phyloP scores from a whole-genome alignment of 164 flowering plant genomes.

The Sextonia rubra region DNA sequence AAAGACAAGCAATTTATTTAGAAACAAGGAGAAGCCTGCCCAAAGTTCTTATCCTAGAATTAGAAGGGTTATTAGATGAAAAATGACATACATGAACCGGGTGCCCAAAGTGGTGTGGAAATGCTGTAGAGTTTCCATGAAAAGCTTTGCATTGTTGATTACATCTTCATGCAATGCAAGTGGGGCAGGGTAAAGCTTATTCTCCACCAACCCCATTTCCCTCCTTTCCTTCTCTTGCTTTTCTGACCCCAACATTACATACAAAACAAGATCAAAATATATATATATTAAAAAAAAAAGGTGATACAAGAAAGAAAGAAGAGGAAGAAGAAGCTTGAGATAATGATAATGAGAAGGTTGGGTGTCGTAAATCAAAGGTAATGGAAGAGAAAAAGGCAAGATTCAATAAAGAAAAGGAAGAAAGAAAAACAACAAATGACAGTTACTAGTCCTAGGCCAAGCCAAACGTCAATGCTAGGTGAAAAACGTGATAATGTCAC shows the following conservation, averaged over 20 bases:
- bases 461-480: neutral
- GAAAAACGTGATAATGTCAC: neutral
- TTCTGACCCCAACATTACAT: neutral
- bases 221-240: neutral
- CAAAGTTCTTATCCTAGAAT: too few species aligned
- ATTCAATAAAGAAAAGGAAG: neutral
- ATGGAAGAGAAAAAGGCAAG: neutral
- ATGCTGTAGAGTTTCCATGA: slow-evolving; percentile 55
- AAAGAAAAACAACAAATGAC: neutral
- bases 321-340: neutral
- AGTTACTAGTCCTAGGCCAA: too few species aligned
- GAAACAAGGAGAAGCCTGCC: neutral
- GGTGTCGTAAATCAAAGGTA: neutral
- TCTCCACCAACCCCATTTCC: slow-evolving; percentile 20
- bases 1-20: too few species aligned
- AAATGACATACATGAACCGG: slow-evolving; percentile 48
- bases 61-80: neutral
- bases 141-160: slow-evolving; percentile 32
- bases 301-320: neutral
- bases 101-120: slow-evolving; percentile 55
- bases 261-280: neutral
- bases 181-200: slow-evolving; percentile 39
- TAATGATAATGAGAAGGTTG: too few species aligned
- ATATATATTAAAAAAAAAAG: neutral
- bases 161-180: slow-evolving; percentile 60